A percentile compares a stretch with the other conserved stretches of the same genome.
phyloP scores from a whole-genome alignment of 345 rosid genomes.

The Populus euphratica region DNA sequence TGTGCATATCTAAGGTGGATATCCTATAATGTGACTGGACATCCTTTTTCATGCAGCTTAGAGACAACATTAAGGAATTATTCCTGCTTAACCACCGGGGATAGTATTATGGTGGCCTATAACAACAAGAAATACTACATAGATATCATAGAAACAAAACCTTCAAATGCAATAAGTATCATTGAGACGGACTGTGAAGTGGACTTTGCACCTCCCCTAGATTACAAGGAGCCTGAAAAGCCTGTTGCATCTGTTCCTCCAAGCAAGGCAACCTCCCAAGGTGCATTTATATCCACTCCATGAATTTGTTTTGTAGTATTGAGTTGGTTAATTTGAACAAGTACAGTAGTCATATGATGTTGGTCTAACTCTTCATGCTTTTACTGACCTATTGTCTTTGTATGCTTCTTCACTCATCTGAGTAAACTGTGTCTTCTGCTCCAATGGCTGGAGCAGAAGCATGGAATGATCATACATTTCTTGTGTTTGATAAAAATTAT shows the following conservation, averaged over 20 bases:
- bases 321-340: not conserved
- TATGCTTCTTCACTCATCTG: not conserved
- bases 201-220: slow-evolving; percentile 97
- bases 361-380: not conserved
- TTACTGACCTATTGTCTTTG: not conserved
- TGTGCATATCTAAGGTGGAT: not conserved
- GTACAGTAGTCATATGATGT: not conserved
- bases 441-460: not conserved
- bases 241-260: slow-evolving; percentile 41
- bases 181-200: slow-evolving; percentile 99
- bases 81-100: slow-evolving; percentile 95
- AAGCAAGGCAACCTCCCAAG: slow-evolving; percentile 58
- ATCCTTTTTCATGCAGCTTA: slow-evolving; percentile 50
- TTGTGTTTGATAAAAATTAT: not conserved
- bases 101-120: slow-evolving; percentile 98
- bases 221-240: slow-evolving; percentile 93
- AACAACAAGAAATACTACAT: slow-evolving; percentile 96
- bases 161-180: slow-evolving; percentile 89
- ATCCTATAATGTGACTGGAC: not conserved
- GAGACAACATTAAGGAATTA: slow-evolving; percentile 94
- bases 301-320: not conserved
- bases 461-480: not conserved
- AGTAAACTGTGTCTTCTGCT: not conserved
- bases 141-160: slow-evolving; percentile 90
- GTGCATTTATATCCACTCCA: slow-evolving; percentile 28